Evolutionary conservation across 345 rosid genomes (phyloP).

Genomic region (Balakata baccata): DNA sequence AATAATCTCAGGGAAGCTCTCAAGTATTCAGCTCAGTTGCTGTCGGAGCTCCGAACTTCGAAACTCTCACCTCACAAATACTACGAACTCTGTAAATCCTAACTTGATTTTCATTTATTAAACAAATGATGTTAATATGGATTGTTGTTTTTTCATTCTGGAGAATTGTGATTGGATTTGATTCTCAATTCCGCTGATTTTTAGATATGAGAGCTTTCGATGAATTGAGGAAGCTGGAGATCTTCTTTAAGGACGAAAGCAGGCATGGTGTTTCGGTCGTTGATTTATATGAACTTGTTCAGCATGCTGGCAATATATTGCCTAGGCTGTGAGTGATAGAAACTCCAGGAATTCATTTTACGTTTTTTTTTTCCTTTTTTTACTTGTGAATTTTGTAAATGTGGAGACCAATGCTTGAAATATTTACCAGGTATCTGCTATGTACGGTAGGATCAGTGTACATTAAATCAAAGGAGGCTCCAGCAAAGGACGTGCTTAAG

Average conservation of each 20-base stretch:
- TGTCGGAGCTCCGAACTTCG: conserved; percentile 34
- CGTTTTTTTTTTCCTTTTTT: background rate
- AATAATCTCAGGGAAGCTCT: conserved; percentile 31
- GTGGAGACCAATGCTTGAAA: background rate
- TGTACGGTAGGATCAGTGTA: conserved; percentile 97
- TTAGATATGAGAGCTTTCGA: conserved; percentile 37
- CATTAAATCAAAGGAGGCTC: conserved; percentile 91
- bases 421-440: conserved; percentile 67
- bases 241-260: conserved; percentile 32
- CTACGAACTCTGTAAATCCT: conserved; percentile 26
- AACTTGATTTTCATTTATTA: background rate
- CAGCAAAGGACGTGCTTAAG: conserved; percentile 89
- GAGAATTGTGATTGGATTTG: background rate
- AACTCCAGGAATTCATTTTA: background rate
- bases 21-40: conserved; percentile 34
- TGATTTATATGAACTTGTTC: conserved; percentile 35
- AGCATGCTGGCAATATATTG: conserved; percentile 27
- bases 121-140: background rate
- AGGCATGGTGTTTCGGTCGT: conserved; percentile 30
- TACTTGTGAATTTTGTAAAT: background rate
- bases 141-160: background rate
- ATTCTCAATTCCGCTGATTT: background rate
- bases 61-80: conserved; percentile 35
- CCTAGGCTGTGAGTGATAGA: conserved; percentile 20
- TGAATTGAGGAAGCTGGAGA: conserved; percentile 31